Evolutionary conservation across 495 filamentous ascomycete genomes (phyloP).

Genomic region (Neurospora discreta): DNA sequence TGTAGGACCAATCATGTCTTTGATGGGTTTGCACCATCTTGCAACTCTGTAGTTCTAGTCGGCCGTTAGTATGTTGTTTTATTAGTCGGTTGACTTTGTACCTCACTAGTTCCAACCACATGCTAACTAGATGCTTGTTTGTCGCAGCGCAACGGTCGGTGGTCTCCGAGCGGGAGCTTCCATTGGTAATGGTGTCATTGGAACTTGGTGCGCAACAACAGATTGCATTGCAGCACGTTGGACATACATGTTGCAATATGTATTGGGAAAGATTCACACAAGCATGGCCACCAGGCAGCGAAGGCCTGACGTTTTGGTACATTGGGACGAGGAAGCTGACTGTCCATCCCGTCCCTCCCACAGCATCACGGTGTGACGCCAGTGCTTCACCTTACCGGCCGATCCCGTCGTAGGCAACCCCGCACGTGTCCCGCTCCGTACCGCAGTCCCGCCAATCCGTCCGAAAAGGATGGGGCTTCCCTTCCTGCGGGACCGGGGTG

Average conservation of each 20-base stretch:
- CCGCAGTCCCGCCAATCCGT: not conserved
- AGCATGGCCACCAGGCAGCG: not conserved
- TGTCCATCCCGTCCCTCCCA: not conserved
- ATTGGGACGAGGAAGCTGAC: not conserved
- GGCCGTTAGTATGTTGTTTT: not conserved
- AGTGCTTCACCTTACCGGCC: not conserved
- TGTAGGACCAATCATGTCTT: not conserved
- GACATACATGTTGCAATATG: not conserved
- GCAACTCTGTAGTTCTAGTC: not conserved
- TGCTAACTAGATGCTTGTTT: not conserved
- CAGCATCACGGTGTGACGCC: not conserved
- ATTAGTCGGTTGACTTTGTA: too few species aligned
- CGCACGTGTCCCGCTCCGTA: not conserved
- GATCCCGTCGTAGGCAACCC: not conserved
- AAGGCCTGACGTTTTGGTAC: not conserved
- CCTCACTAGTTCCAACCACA: not conserved
- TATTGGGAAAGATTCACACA: not conserved
- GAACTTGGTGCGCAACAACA: not conserved
- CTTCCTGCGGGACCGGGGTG: too few species aligned
- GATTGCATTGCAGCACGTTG: not conserved
- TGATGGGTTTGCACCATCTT: not conserved
- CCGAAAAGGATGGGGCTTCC: not conserved
- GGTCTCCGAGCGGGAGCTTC: not conserved
- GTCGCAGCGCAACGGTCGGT: not conserved
- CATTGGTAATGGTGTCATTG: not conserved